Conservation (phyloP, 225 moss, liverwort and hornwort species). For the Bryoerythrophyllum caledonicum region DNA sequence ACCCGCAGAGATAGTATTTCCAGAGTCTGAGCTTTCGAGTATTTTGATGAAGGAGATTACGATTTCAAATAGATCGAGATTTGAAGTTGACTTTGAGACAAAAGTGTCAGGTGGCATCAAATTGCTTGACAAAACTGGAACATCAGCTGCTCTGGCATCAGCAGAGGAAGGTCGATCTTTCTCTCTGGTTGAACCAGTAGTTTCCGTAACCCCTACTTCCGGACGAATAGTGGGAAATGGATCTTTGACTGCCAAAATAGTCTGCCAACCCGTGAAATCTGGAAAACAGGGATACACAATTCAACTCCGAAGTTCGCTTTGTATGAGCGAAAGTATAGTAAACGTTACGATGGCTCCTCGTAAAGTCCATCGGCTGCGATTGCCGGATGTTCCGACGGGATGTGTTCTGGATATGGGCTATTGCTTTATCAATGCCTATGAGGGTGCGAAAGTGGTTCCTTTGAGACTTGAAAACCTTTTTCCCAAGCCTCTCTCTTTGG, state of each 20-base stretch:
- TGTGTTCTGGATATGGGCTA: conserved; percentile 83
- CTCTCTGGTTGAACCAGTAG: conserved; percentile 45
- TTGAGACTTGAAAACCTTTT: conserved; percentile 70
- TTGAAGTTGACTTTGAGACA: conserved; percentile 43
- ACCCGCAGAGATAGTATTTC: conserved; percentile 63
- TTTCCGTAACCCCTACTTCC: conserved; percentile 57
- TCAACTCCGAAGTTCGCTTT: conserved; percentile 59
- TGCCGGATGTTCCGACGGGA: conserved; percentile 78
- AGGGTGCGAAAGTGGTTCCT: conserved; percentile 73
- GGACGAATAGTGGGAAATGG: conserved; percentile 67
- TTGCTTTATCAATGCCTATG: conserved; percentile 83
- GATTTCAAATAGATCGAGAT: conserved; percentile 65
- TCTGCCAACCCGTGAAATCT: conserved; percentile 75
- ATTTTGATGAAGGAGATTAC: conserved; percentile 64
- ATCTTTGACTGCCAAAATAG: conserved; percentile 44
- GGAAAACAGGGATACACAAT: conserved; percentile 70
- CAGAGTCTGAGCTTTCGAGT: conserved; percentile 72
- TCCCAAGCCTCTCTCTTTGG: conserved; percentile 49
- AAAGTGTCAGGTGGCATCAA: conserved; percentile 34
- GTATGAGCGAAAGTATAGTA: conserved; percentile 57
- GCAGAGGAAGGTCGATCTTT: conserved; percentile 25
- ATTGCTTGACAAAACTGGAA: conserved; percentile 30
- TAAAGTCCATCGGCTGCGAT: conserved; percentile 64
- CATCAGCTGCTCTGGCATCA: conserved; percentile 25
- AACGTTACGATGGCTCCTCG: conserved; percentile 62